These are phyloP conservation scores for Zygosaccharomyces gambellarensis DNA, from an alignment of 805 yeast species.

Conservation along the genomic window DNA sequence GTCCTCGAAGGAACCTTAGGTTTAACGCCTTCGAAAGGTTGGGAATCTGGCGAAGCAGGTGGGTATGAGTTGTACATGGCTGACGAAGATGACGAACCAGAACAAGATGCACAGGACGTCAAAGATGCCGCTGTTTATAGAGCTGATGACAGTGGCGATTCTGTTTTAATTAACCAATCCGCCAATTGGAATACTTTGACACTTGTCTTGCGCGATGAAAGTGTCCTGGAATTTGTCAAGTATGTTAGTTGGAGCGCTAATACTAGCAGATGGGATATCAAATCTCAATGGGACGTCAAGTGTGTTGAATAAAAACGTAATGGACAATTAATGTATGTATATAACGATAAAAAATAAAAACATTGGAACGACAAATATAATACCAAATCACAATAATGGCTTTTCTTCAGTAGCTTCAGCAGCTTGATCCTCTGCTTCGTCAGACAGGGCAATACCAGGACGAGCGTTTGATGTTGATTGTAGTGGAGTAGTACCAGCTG, in stretches of 20 bases:
- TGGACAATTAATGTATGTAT: conserved; percentile 2
- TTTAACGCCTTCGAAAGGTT: conserved; percentile 72
- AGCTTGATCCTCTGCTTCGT: conserved; percentile 9
- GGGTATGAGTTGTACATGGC: conserved; percentile 92
- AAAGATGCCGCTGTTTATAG: conserved; percentile 87
- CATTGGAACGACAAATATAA: neutral
- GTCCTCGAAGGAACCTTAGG: conserved; percentile 75
- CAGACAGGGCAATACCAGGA: conserved; percentile 4
- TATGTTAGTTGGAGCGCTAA: conserved; percentile 84
- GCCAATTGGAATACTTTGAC: conserved; percentile 80
- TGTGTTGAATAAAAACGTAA: conserved; percentile 38
- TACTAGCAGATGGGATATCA: conserved; percentile 90
- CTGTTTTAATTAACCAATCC: conserved; percentile 72
- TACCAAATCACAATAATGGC: neutral
- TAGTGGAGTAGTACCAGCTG: neutral
- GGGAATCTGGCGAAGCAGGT: conserved; percentile 88
- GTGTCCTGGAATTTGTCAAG: conserved; percentile 86
- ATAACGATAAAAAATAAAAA: conserved; percentile 2
- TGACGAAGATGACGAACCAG: conserved; percentile 43
- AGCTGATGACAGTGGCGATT: conserved; percentile 55
- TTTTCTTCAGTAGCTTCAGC: conserved; percentile 8
- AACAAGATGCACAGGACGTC: conserved; percentile 30
- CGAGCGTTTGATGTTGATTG: neutral
- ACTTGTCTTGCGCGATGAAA: conserved; percentile 74
- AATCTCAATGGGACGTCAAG: conserved; percentile 71